Base-by-base conservation (phyloP, 352 stramenopile species). In the Globisporangium cystogenes region DNA sequence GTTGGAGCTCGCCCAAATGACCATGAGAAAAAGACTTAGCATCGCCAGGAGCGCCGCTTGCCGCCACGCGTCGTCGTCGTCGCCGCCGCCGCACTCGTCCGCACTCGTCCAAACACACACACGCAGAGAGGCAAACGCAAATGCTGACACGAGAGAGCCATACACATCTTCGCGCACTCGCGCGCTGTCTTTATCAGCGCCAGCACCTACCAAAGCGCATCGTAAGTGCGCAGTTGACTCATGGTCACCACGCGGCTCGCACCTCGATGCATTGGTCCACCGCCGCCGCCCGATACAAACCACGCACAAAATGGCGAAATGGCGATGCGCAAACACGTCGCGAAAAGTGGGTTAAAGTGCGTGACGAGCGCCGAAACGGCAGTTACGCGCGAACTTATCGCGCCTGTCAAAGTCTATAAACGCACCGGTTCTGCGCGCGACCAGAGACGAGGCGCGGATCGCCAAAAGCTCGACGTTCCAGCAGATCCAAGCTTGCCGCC, bases 181-280 rank as follows among this genome's bases (percentile, higher is more conserved):
- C 39, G 39, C 8, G 18, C 39, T 44, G 39, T 44, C 39, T 44
- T 44, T 44, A 44, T 44, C 39, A 44, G 39, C 18, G 7, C 6
- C 29, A 14, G n/a, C 20, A 20, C 23, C 20, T 37, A 37, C 33
- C 39, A 44, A 23, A 4, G 18, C 8, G 7, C 6, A n/a, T 24
- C 39, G 12, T 44, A 55, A 48, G 49, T 55, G 49, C 49, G 48
- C 48, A 53, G 35, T 45, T 37, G 35, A 53, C 48, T 35, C 20
- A 15, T 20, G 7, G 7, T 18, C 39, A 44, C 39, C 39, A 14
- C 39, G 7, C 16, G 7, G 4, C 14, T 16, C 39, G 39, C 39
- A 44, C 39, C 39, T 44, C 26, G 39, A 44, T 16, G 20, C 10
- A 44, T 44, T 44, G 39, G 39, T 44, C 39, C 39, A 44, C 39